phyloP scores from a whole-genome alignment of 495 filamentous ascomycete genomes.

The Trichoderma orchidacearum region DNA sequence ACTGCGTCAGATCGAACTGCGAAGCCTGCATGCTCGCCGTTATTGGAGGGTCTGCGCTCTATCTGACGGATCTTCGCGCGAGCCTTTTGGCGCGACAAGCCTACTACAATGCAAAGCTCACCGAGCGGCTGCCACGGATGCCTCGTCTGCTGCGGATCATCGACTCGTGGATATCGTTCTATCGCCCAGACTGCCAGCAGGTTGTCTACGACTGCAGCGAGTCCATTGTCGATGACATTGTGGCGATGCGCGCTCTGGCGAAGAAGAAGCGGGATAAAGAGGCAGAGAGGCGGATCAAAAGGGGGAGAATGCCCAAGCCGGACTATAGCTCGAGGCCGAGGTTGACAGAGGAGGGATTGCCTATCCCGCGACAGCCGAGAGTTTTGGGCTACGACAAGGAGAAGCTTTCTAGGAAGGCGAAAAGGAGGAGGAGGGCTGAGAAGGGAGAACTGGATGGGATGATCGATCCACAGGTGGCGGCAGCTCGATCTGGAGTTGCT shows the following conservation, averaged over 20 bases:
- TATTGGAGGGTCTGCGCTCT: constrained; percentile 21
- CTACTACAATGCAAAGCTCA: not conserved
- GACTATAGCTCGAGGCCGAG: not conserved
- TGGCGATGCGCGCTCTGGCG: constrained; percentile 6
- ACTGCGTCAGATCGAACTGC: constrained; percentile 19
- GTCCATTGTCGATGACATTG: not conserved
- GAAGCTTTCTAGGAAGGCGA: not conserved
- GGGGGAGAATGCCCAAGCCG: not conserved
- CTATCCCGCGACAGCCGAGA: not conserved
- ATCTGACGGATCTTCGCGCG: constrained; percentile 22
- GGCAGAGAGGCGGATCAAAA: not conserved
- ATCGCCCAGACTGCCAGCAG: not conserved
- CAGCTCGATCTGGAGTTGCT: no score
- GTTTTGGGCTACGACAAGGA: no score
- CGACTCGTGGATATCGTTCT: constrained; percentile 23
- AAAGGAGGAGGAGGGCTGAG: not conserved
- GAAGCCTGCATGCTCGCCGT: constrained; percentile 31
- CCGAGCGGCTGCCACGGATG: constrained; percentile 6
- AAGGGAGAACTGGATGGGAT: no score
- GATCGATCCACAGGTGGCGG: no score
- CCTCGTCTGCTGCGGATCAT: constrained; percentile 21
- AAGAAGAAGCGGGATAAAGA: constrained; percentile 2
- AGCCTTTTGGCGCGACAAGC: constrained; percentile 16
- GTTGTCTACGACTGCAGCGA: constrained; percentile 8
- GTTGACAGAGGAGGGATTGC: not conserved